Conservation (phyloP, 345 rosid genomes). For the Dipteronia dyeriana region DNA sequence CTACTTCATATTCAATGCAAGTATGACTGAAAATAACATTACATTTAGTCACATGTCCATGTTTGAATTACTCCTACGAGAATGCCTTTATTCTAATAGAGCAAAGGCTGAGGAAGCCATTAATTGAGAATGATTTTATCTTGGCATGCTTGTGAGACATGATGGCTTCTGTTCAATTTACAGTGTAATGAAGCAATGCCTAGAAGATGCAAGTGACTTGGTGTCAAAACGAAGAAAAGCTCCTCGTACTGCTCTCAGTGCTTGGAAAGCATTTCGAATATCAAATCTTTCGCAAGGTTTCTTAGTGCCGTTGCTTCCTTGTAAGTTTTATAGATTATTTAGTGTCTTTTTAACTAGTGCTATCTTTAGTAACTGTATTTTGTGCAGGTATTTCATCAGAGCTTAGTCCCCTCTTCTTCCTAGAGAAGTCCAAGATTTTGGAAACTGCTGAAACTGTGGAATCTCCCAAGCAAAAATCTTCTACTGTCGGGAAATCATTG, state of each 20-base stretch:
- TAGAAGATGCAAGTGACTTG: constrained; percentile 63
- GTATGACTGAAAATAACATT: not conserved
- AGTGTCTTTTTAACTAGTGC: constrained; percentile 7
- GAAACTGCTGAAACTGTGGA: constrained; percentile 20
- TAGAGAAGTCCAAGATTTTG: constrained; percentile 27
- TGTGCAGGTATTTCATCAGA: constrained; percentile 51
- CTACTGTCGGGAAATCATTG: constrained; percentile 16
- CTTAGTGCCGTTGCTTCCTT: constrained; percentile 57
- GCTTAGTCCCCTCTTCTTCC: constrained; percentile 46
- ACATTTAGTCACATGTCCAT: not conserved
- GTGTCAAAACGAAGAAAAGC: constrained; percentile 54
- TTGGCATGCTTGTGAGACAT: not conserved
- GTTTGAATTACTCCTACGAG: not conserved
- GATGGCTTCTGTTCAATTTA: constrained; percentile 20
- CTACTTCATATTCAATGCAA: not conserved
- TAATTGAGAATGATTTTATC: not conserved
- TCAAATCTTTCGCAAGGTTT: constrained; percentile 40
- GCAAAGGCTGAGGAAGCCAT: constrained; percentile 3
- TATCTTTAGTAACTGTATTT: constrained; percentile 30
- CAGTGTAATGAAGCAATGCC: constrained; percentile 55
- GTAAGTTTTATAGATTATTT: constrained; percentile 39
- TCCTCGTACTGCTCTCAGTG: constrained; percentile 38
- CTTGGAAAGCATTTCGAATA: constrained; percentile 42
- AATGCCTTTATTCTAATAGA: not conserved
- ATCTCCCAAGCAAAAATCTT: constrained; percentile 24